Evolutionary conservation across 2,329 filamentous ascomycete genomes (phyloP), one percentile per base, ranked within the genome.

Genomic region (Pseudogymnoascus destructans): DNA sequence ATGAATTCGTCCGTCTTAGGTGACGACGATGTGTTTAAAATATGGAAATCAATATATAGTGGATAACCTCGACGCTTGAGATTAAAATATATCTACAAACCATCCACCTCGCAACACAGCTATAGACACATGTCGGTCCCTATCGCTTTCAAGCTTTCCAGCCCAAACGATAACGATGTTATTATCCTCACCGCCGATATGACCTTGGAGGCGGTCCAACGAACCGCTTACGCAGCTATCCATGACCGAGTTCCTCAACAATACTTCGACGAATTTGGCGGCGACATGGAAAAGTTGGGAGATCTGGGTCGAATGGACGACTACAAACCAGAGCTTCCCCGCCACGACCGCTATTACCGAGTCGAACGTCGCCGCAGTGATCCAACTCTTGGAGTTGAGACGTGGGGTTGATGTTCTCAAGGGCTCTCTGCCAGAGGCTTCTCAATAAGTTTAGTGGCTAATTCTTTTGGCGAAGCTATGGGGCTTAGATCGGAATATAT

Each of bases 201-300:
- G 35, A 38, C 35, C 3, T 38, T 38, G 8, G 35, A 38, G n/a
- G 35, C 15, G 3, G 35, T 38, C 15, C 35, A 38, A 38, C 35
- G 35, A 38, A 38, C 15, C 8, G 35, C 35, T 2, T 38, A 38
- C 15, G 8, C 17, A 17, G 35, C 35, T 17, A 38, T 38, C 15
- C 35, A 15, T 38, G 35, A 38, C 8, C 15, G 35, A 38, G 5
- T 38, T 17, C 35, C 35, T 9, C 15, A 38, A 38, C 8, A 17
- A 15, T 38, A 10, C 35, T 38, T 38, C 35, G 15, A 38, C 35
- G 35, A 38, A 38, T 38, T 38, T 95, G 70, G 91, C 89, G 66
- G 87, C 82, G 71, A 96, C 81, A 63, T 81, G 81, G 63, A 93
- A 82, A 69, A 93, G 82, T 67, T 85, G 78, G 32, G 87, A 82